Percentiles rank a stretch among this genome's conserved stretches.
phyloP scores from a whole-genome alignment of 2,329 filamentous ascomycete genomes.

The Apiospora sp. region DNA sequence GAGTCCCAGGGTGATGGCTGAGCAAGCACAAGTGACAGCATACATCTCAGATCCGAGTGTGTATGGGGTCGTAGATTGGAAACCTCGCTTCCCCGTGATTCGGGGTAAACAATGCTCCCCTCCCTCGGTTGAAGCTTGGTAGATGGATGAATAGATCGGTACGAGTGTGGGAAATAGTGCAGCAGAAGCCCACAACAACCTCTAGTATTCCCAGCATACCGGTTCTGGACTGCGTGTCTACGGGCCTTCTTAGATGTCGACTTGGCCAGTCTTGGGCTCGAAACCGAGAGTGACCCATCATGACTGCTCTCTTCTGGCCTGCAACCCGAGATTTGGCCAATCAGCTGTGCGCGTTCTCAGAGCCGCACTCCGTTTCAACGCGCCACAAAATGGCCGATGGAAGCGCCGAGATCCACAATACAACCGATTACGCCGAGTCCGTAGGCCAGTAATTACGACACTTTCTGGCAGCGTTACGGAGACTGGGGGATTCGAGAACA shows the following conservation, averaged over 20 bases:
- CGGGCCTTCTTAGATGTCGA: not conserved
- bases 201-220: not conserved
- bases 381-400: constrained; percentile 25
- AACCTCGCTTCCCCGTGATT: constrained; percentile 9
- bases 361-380: constrained; percentile 14
- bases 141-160: not conserved
- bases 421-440: constrained; percentile 19
- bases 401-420: constrained; percentile 22
- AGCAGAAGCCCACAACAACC: not conserved
- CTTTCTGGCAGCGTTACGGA: not conserved
- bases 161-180: not conserved
- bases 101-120: not conserved
- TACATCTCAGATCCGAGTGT: not conserved
- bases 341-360: not conserved
- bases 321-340: not conserved
- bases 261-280: constrained; percentile 18
- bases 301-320: constrained; percentile 8
- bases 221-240: constrained; percentile 3
- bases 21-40: not conserved
- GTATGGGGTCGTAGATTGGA: not conserved
- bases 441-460: constrained; percentile 9
- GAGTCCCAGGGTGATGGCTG: not conserved
- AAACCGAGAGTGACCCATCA: constrained; percentile 19
- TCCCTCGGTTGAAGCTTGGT: constrained; percentile 1
- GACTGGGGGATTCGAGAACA: constrained; percentile 24